Conservation (phyloP, 257 asterid species). For the Hygrophila difformis region DNA sequence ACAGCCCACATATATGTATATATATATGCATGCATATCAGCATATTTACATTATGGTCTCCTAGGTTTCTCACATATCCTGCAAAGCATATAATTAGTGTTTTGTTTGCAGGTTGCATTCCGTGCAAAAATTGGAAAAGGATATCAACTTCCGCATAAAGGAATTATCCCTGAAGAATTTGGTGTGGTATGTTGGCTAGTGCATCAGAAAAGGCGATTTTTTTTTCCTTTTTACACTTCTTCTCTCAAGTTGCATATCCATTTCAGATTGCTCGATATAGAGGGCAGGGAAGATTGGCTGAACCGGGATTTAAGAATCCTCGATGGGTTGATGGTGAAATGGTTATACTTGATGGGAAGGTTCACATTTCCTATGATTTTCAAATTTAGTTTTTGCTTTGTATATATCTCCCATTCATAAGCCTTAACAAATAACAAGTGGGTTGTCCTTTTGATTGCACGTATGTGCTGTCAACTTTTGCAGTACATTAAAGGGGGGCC, state of each 20-base stretch:
- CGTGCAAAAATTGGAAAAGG: constrained; percentile 90
- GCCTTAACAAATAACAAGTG: not conserved
- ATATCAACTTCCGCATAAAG: constrained; percentile 93
- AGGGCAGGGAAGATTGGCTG: constrained; percentile 96
- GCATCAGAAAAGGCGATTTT: not conserved
- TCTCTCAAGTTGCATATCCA: constrained; percentile 9
- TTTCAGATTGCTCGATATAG: constrained; percentile 91
- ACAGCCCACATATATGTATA: too few species aligned
- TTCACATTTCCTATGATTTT: constrained; percentile 19
- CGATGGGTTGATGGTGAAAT: constrained; percentile 99
- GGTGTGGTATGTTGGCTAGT: constrained; percentile 69
- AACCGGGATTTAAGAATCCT: constrained; percentile 76
- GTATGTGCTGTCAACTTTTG: constrained; percentile 17
- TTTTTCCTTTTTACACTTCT: constrained; percentile 11
- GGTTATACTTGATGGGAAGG: constrained; percentile 95
- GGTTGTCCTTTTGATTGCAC: not conserved
- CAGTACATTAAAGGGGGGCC: constrained; percentile 96
- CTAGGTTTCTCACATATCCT: not conserved
- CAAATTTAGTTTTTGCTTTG: constrained; percentile 1
- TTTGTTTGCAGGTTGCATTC: constrained; percentile 65
- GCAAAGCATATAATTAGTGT: constrained; percentile 4
- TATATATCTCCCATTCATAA: too few species aligned
- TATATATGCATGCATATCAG: too few species aligned
- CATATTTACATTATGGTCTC: not conserved
- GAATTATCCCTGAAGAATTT: constrained; percentile 94